Base-by-base conservation (phyloP, 1,284 basidiomycete species). In the Puccinia novopanici region DNA sequence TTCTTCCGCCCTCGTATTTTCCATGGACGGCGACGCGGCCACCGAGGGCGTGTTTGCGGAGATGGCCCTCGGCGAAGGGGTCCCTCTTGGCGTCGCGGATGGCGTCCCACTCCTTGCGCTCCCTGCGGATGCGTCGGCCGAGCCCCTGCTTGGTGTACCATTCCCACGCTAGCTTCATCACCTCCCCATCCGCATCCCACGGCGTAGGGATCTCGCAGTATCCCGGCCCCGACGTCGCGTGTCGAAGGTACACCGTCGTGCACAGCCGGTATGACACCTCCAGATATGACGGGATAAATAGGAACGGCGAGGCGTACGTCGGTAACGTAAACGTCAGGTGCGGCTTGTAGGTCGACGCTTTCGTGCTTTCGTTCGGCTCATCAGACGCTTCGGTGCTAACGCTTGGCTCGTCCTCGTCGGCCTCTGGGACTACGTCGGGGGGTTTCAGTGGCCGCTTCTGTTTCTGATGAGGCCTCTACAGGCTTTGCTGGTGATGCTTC, bases 201-300 rank as follows among this genome's bases (percentile, higher is more conserved):
- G 95, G 95, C 17, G 92, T 93, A 13, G 95, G 93, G 70, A 98
- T 92, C 86, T 98, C 95, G 40, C 92, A 94, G 87, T 95, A 94
- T 3, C 92, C 85, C 90, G 94, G 92, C 37, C 94, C 91, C 0
- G 96, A 94, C 0, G 95, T 98, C 1, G 97, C 97, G 85, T 98
- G 94, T 67, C 96, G 93, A 48, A 98, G 90, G 86, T 98, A 98
- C 81, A 99, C 89, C 24, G 92, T 91, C 6, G 95, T 95, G 87
- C 97, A 99, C 13, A 95, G 95, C 71, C 89, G 86, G 88, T 93
- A 99, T 75, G 91, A 93, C 2, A 92, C 90, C 84, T 98, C 94
- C 80, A 98, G 90, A 87, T 98, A 98, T 0, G 95, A 92, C 0
- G 97, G 97, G 83, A 99, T 89, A 88, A 98, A 99, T 72, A 99